Conservation (phyloP, 2,329 filamentous ascomycete genomes). For the Colletotrichum sp. region DNA sequence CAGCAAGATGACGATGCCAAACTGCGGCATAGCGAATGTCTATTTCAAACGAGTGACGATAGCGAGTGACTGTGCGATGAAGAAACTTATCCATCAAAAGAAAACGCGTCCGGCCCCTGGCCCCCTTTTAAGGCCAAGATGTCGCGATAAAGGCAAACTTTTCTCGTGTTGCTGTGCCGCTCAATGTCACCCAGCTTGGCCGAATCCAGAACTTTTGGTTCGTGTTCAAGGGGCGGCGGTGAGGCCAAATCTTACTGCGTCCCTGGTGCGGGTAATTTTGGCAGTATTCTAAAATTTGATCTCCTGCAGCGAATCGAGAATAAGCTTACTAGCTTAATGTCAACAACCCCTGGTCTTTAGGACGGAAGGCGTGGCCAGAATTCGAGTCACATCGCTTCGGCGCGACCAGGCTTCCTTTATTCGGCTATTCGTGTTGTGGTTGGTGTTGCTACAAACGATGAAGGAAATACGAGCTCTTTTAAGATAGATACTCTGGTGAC, state of each 20-base stretch:
- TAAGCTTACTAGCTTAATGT: not conserved
- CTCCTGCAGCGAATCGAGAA: not conserved
- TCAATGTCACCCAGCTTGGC: not conserved
- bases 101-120: not conserved
- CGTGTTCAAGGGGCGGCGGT: not conserved
- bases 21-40: not conserved
- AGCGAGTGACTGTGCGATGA: not conserved
- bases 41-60: not conserved
- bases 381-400: not conserved
- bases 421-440: not conserved
- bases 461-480: not conserved
- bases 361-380: not conserved
- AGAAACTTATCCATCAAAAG: not conserved
- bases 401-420: not conserved
- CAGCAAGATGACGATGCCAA: not conserved
- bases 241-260: not conserved
- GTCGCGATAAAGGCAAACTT: not conserved
- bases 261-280: not conserved
- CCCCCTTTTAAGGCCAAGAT: not conserved
- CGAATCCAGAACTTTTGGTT: not conserved
- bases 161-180: not conserved
- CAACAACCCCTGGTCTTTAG: not conserved
- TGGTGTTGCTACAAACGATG: not conserved
- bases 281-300: not conserved
- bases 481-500: not conserved